A percentile compares a stretch with the other conserved stretches of the same genome.
Conservation (phyloP, 2,329 filamentous ascomycete genomes). For the Botrytis porri region DNA sequence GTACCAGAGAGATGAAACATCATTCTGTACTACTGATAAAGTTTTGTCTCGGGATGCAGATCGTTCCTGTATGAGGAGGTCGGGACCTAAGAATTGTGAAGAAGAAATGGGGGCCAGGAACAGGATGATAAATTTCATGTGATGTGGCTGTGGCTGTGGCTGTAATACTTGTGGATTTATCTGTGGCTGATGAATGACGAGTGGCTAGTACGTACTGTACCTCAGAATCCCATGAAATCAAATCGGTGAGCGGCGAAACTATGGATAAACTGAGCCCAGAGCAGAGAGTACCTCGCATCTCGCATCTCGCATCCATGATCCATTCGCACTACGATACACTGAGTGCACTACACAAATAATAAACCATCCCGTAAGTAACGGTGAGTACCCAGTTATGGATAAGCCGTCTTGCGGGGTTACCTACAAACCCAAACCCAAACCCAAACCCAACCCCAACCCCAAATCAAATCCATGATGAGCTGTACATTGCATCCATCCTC, state of each 20-base stretch:
- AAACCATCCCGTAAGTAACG: background rate
- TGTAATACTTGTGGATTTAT: background rate
- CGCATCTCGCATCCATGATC: background rate
- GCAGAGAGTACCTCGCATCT: background rate
- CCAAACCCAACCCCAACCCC: background rate
- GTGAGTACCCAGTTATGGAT: background rate
- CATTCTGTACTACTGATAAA: background rate
- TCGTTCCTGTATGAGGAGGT: background rate
- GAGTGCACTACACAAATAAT: background rate
- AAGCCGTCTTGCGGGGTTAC: background rate
- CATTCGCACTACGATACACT: background rate
- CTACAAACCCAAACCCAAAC: background rate
- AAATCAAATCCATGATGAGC: background rate
- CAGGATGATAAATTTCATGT: background rate
- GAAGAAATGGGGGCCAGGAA: background rate
- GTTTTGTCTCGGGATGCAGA: background rate
- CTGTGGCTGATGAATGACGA: background rate
- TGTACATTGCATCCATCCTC: background rate
- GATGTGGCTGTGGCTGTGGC: background rate
- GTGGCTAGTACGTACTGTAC: background rate
- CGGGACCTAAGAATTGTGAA: background rate
- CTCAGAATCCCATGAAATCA: background rate
- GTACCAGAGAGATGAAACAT: background rate
- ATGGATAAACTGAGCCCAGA: background rate
- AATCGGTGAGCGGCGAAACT: background rate